Percentiles rank a stretch among this genome's conserved stretches.
Conservation (phyloP, 2,329 filamentous ascomycete genomes). For the Diaporthe citriasiana region DNA sequence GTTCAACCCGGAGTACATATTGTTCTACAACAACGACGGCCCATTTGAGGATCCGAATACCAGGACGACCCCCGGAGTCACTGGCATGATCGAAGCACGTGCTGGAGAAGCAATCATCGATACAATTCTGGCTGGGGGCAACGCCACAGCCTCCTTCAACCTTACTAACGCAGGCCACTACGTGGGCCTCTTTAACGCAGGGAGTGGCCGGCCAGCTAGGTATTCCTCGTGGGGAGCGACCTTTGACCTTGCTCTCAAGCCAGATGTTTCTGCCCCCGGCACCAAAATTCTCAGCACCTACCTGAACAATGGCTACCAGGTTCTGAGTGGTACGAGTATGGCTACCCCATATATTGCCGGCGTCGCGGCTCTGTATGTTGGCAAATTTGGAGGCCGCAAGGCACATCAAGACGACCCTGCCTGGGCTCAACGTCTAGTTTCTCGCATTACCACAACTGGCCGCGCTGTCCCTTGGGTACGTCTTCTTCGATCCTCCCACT, state of each 20-base stretch:
- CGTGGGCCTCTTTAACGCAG: conserved; percentile 46
- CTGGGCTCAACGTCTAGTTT: conserved; percentile 5
- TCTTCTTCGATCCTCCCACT: too few relatives aligned
- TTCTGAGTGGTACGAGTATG: conserved; percentile 63
- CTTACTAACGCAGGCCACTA: conserved; percentile 37
- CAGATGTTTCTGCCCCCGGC: conserved; percentile 56
- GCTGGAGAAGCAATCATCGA: conserved; percentile 44
- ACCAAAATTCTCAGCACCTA: conserved; percentile 60
- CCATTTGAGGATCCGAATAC: conserved; percentile 40
- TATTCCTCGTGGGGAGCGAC: conserved; percentile 57
- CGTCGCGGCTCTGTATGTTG: conserved; percentile 51
- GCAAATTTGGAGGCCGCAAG: conserved; percentile 38
- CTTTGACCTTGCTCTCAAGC: conserved; percentile 56
- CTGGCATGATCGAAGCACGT: conserved; percentile 41
- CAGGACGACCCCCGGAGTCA: conserved; percentile 24
- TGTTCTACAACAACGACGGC: conserved; percentile 55
- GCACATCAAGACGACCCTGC: conserved; percentile 31
- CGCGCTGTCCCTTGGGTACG: conserved; percentile 17
- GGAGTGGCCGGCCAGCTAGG: conserved; percentile 50
- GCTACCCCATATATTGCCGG: conserved; percentile 60
- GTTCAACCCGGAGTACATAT: conserved; percentile 56
- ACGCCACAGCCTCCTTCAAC: conserved; percentile 43
- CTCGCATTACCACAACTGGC: conserved; percentile 12
- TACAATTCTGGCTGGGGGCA: conserved; percentile 42
- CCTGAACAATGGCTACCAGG: conserved; percentile 51